These are phyloP conservation scores for Corylus avellana DNA, from an alignment of 306 rosid genomes.

Conservation along the genomic window DNA sequence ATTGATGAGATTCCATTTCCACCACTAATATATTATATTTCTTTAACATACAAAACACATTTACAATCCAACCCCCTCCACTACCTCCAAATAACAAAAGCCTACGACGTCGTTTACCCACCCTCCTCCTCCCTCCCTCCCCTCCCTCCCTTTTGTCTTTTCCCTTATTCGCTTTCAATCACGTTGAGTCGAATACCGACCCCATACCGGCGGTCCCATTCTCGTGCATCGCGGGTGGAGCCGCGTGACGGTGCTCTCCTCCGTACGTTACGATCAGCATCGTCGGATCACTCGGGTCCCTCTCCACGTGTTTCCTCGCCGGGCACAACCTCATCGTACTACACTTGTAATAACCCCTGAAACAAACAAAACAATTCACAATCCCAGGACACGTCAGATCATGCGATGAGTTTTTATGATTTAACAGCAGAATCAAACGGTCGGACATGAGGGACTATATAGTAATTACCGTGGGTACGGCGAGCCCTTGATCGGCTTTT, in stretches of 20 bases:
- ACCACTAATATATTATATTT: conserved; percentile 5
- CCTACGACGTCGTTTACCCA: neutral
- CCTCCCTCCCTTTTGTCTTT: neutral
- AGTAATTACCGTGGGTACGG: conserved; percentile 75
- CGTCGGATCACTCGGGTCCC: conserved; percentile 72
- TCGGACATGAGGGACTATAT: neutral
- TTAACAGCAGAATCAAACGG: neutral
- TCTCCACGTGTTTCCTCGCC: conserved; percentile 92
- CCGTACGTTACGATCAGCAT: conserved; percentile 90
- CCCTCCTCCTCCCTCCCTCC: too few relatives aligned
- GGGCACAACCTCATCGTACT: conserved; percentile 81
- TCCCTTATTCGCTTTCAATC: neutral
- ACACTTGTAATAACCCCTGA: conserved; percentile 84
- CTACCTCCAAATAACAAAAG: conserved; percentile 1
- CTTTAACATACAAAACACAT: conserved; percentile 8
- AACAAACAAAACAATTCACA: neutral
- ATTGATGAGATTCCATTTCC: conserved; percentile 30
- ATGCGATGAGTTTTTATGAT: neutral
- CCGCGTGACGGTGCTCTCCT: conserved; percentile 75
- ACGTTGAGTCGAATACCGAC: conserved; percentile 58
- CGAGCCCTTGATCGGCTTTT: conserved; percentile 90
- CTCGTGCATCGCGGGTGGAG: conserved; percentile 56
- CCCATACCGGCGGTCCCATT: conserved; percentile 40
- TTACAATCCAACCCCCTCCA: conserved; percentile 37
- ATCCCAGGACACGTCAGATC: neutral